phyloP scores from a whole-genome alignment of 345 rosid species.

The Linum usitatissimum region DNA sequence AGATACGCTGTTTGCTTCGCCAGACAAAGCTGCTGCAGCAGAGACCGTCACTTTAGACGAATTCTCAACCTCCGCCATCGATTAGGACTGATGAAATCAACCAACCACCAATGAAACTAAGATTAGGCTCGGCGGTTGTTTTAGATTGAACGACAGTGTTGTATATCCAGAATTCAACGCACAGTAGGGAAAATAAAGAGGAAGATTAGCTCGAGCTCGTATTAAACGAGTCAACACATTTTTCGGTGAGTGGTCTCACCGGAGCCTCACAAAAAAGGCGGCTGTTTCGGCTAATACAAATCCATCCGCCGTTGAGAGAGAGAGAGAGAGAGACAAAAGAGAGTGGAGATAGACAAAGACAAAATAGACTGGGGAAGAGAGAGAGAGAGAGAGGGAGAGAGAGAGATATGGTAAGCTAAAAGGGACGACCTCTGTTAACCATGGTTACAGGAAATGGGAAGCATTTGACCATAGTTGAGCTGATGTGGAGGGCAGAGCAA shows the following conservation, averaged over 20 bases:
- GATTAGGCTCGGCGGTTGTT: too few relatives aligned
- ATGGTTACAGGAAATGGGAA: neutral
- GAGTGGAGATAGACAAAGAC: neutral
- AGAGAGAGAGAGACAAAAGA: neutral
- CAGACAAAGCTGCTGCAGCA: constrained; percentile 24
- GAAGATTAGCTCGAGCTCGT: too few relatives aligned
- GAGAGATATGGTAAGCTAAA: neutral
- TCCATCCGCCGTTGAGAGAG: constrained; percentile 1
- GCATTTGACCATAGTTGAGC: neutral
- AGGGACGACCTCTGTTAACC: neutral
- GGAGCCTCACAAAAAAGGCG: constrained; percentile 19
- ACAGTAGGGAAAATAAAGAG: too few relatives aligned
- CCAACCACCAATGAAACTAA: too few relatives aligned
- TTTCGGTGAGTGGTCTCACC: constrained; percentile 15
- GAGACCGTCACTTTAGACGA: constrained; percentile 34
- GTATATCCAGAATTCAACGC: too few relatives aligned
- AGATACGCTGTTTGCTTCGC: constrained; percentile 23
- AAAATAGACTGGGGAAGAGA: neutral
- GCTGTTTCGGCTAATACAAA: constrained; percentile 23
- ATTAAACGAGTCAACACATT: constrained; percentile 10
- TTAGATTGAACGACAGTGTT: too few relatives aligned
- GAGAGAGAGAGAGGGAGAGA: neutral
- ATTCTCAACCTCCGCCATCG: constrained; percentile 31
- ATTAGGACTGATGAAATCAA: too few relatives aligned
- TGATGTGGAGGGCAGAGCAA: neutral